Percentiles rank a stretch among this genome's conserved stretches.
Conservation (phyloP, 306 rosid species). For the Parietaria judaica region DNA sequence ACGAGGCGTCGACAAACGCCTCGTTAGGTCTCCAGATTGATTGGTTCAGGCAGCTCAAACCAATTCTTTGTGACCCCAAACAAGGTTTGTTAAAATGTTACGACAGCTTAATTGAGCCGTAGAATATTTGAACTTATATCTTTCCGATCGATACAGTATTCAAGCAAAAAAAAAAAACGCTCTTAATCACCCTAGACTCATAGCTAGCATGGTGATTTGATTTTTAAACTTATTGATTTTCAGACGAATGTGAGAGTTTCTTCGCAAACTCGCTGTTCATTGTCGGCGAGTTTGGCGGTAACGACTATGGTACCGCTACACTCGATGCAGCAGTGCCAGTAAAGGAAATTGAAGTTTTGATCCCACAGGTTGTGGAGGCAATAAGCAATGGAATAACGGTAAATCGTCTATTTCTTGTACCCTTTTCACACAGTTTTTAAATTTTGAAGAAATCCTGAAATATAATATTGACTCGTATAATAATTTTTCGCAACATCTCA, state of each 20-base stretch:
- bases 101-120: too few relatives aligned
- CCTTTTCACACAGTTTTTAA: too few relatives aligned
- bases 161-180: too few relatives aligned
- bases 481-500: too few relatives aligned
- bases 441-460: too few relatives aligned
- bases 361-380: conserved; percentile 40
- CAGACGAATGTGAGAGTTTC: conserved; percentile 47
- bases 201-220: too few relatives aligned
- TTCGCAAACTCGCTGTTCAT: conserved; percentile 50
- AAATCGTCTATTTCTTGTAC: neutral
- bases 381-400: conserved; percentile 39
- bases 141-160: too few relatives aligned
- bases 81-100: conserved; percentile 43
- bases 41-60: conserved; percentile 61
- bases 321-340: conserved; percentile 28
- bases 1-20: conserved; percentile 35
- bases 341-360: conserved; percentile 30
- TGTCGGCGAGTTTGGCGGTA: conserved; percentile 83
- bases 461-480: too few relatives aligned
- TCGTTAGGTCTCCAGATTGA: conserved; percentile 51
- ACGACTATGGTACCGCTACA: conserved; percentile 52
- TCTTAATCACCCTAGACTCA: too few relatives aligned
- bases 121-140: too few relatives aligned
- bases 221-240: too few relatives aligned
- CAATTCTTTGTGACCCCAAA: conserved; percentile 41